Base-by-base conservation (phyloP, 768 basidiomycete species). In the Strobilomyces echinocephalus region DNA sequence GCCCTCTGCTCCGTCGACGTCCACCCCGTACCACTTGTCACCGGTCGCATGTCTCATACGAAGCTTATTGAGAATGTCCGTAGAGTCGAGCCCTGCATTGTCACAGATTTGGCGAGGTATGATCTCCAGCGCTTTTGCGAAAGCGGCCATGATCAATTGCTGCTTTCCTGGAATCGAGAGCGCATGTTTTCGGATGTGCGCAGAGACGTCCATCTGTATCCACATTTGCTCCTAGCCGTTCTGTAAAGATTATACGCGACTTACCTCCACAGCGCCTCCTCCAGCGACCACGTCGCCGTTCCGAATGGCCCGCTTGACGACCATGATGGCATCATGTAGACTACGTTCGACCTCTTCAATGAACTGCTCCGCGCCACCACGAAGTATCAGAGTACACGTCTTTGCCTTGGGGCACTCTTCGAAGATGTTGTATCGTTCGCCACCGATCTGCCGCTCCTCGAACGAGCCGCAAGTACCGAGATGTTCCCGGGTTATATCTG, bases 101-200 rank as follows among this genome's bases (percentile, higher is more conserved):
- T 98, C 95, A 69, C 91, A 97, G 54, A 99, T 97, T 69, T 98
- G 95, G 30, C 97, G 85, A 28, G 97, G 97, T 66, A 99, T 97
- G 59, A 97, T 85, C 73, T 99, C 97, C 35, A 99, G 81, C 0
- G 97, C 93, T 69, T 95, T 95, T 50, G 97, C 97, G 64, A 97
- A 95, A 1, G 95, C 89, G n/a, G 83, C 80, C 69, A 97, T 85
- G 63, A 99, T 87, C 42, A 98, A 76, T 66, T 99, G 97, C 53
- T 87, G 82, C 74, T 98, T 98, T 45, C 95, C 97, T 28, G 95
- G 89, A 64, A 99, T 97, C 14, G 88, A 86, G 28, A 95, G 77
- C 0, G 95, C 92, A 63, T 95, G 78, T 63, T 89, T 86, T 61
- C 97, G 87, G 47, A 98, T 87, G 71, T 90, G 81, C n/a, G 92